phyloP scores from a whole-genome alignment of 306 rosid species.

The Castanopsis chinensis region DNA sequence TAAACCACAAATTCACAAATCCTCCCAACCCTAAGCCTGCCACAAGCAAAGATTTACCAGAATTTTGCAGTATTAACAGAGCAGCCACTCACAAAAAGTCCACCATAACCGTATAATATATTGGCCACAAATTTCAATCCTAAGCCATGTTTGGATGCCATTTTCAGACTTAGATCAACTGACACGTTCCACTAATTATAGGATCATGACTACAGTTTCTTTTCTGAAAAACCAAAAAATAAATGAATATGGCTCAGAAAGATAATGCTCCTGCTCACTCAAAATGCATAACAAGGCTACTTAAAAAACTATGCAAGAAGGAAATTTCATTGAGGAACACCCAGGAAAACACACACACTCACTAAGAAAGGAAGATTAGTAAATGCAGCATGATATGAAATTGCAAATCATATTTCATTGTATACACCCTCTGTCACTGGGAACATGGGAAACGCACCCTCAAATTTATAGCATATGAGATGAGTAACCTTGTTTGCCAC shows the following conservation, averaged over 20 bases:
- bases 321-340: neutral
- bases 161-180: neutral
- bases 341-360: neutral
- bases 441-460: conserved; percentile 52
- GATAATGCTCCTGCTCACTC: neutral
- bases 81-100: neutral
- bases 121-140: neutral
- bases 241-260: neutral
- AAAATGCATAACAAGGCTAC: neutral
- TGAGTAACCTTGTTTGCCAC: conserved; percentile 89
- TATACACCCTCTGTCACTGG: neutral
- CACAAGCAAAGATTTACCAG: neutral
- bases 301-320: neutral
- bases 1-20: too few species aligned
- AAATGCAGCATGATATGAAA: neutral
- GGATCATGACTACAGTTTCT: neutral
- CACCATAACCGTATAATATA: neutral
- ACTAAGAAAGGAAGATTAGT: too few species aligned
- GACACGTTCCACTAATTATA: neutral
- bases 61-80: neutral
- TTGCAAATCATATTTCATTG: neutral
- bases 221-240: neutral
- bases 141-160: neutral
- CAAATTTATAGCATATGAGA: conserved; percentile 93
- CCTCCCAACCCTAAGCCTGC: too few species aligned